Conservation (phyloP, 352 stramenopile species). For the Globisporangium abappressorium region DNA sequence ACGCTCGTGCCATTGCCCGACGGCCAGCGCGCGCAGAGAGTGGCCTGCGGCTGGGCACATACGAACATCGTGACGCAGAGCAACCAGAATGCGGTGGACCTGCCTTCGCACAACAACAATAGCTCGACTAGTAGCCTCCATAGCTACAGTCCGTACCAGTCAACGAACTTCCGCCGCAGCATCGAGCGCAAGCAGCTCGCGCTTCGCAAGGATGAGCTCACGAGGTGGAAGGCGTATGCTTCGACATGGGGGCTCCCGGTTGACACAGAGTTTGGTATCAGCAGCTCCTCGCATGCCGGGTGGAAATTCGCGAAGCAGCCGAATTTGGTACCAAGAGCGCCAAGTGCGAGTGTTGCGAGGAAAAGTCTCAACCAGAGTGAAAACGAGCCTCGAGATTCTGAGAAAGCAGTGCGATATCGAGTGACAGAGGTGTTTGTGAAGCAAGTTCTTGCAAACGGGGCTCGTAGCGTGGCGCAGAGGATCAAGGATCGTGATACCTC, state of each 20-base stretch:
- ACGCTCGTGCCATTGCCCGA: conserved; percentile 29
- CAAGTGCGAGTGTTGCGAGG: not conserved
- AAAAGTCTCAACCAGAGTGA: not conserved
- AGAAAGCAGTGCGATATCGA: not conserved
- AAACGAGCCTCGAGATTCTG: not conserved
- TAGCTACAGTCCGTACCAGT: not conserved
- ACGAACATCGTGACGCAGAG: conserved; percentile 56
- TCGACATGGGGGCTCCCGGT: conserved; percentile 3
- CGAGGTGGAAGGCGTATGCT: conserved; percentile 6
- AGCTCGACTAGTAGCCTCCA: not conserved
- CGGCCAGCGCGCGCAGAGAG: conserved; percentile 36
- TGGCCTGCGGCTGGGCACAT: conserved; percentile 67
- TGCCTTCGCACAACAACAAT: not conserved
- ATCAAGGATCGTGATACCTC: not conserved
- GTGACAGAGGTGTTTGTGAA: conserved; percentile 6
- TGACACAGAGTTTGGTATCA: not conserved
- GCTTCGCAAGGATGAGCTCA: conserved; percentile 9
- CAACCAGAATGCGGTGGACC: not conserved
- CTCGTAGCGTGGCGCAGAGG: not conserved
- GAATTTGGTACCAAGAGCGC: not conserved
- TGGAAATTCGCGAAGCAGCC: not conserved
- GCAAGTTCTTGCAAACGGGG: not conserved
- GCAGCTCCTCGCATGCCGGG: not conserved
- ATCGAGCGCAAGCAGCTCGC: conserved; percentile 16
- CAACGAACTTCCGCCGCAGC: conserved; percentile 11